Percentiles rank a stretch among this genome's conserved stretches.
Conservation (phyloP, 2,329 filamentous ascomycete genomes). For the Hymenoscyphus infarciens region DNA sequence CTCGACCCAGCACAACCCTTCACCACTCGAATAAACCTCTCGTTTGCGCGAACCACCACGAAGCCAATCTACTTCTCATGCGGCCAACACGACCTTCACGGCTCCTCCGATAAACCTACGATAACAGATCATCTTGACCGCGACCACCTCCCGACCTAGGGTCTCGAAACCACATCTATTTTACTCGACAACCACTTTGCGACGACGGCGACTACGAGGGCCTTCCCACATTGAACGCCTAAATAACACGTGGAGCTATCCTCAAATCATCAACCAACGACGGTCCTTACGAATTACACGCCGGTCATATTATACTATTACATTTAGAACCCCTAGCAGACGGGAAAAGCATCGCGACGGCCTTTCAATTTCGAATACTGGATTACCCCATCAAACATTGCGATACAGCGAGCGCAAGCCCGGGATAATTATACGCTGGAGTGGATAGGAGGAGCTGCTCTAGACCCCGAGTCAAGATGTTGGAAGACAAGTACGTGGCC, state of each 20-base stretch:
- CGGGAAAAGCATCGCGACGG: slow-evolving; percentile 10
- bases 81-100: background rate
- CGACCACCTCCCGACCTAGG: slow-evolving; percentile 16
- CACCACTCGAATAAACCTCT: slow-evolving; percentile 1
- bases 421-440: slow-evolving; percentile 24
- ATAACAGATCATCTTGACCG: slow-evolving; percentile 6
- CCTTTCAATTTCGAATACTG: slow-evolving; percentile 11
- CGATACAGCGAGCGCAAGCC: slow-evolving; percentile 28
- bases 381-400: background rate
- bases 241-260: background rate
- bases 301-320: background rate
- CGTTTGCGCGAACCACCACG: background rate
- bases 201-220: slow-evolving; percentile 11
- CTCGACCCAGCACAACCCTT: background rate
- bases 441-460: slow-evolving; percentile 22
- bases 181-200: slow-evolving; percentile 14
- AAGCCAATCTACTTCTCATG: background rate
- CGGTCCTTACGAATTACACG: slow-evolving; percentile 5
- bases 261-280: background rate
- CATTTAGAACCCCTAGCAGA: background rate
- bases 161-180: slow-evolving; percentile 26
- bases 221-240: background rate
- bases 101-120: background rate
- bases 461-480: slow-evolving; percentile 33
- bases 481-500: slow-evolving; percentile 45